These are phyloP conservation scores for Eutrema japonicum DNA, from an alignment of 345 rosid genomes.

Conservation along the genomic window DNA sequence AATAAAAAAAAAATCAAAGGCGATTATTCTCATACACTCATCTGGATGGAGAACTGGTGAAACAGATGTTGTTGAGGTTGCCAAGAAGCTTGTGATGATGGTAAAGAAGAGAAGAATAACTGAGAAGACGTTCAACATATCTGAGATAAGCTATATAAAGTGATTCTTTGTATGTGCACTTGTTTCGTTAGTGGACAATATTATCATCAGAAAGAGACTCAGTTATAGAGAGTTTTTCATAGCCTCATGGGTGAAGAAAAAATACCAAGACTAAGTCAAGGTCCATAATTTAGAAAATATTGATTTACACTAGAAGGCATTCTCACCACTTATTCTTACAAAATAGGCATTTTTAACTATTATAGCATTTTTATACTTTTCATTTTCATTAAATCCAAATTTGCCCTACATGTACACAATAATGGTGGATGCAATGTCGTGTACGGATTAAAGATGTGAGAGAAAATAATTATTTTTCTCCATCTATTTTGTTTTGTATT, in stretches of 20 bases:
- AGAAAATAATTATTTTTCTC: no score
- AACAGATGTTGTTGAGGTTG: background rate
- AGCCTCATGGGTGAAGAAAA: background rate
- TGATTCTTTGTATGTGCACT: conserved; percentile 6
- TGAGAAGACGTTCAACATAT: background rate
- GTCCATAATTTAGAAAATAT: background rate
- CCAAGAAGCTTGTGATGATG: conserved; percentile 19
- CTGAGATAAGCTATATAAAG: background rate
- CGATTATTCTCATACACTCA: conserved; percentile 16
- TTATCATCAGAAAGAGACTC: background rate
- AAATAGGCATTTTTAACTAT: no score
- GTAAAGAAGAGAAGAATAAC: conserved; percentile 16
- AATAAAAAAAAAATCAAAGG: background rate
- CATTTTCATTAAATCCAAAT: no score
- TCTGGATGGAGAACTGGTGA: conserved; percentile 19
- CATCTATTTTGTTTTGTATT: no score
- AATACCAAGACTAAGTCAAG: background rate
- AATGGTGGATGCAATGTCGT: no score
- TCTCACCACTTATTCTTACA: no score
- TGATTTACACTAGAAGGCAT: no score
- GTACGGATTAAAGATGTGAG: no score
- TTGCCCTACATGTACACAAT: no score
- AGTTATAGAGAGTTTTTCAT: background rate
- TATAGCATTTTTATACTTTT: no score
- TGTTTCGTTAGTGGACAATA: background rate